Conservation (phyloP, 179 eudicot species). For the Silene vulgaris region DNA sequence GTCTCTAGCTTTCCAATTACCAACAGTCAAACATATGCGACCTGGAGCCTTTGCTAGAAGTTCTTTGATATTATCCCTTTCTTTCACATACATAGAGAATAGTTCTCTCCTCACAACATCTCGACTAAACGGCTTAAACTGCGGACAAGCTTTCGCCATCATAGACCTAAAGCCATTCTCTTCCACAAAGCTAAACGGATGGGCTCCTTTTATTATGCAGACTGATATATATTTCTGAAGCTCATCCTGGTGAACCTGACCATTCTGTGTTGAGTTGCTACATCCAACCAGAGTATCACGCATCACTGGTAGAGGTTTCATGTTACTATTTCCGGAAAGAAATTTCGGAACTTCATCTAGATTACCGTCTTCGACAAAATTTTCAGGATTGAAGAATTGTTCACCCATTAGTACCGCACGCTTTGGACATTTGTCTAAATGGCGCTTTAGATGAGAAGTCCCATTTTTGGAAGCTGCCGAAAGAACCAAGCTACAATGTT, state of each 20-base stretch:
- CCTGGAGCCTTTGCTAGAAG: constrained; percentile 39
- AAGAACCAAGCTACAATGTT: constrained; percentile 38
- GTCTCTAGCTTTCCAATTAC: constrained; percentile 45
- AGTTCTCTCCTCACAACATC: constrained; percentile 40
- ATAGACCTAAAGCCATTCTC: constrained; percentile 44
- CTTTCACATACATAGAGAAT: constrained; percentile 41
- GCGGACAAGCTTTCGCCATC: constrained; percentile 44
- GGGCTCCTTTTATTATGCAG: constrained; percentile 39
- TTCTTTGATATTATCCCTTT: constrained; percentile 43
- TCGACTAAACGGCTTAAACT: constrained; percentile 37
- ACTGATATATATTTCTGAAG: constrained; percentile 35
- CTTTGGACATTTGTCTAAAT: constrained; percentile 40
- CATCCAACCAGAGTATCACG: constrained; percentile 29
- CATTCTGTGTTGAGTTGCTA: constrained; percentile 17
- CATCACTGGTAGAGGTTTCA: constrained; percentile 8
- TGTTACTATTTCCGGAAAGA: constrained; percentile 15
- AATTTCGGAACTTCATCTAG: constrained; percentile 22
- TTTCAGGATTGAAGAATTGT: constrained; percentile 18
- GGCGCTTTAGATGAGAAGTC: constrained; percentile 50
- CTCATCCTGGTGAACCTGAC: constrained; percentile 33
- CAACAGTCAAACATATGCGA: constrained; percentile 37
- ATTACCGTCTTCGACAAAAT: constrained; percentile 17
- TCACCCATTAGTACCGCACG: constrained; percentile 29
- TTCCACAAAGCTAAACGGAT: constrained; percentile 45
- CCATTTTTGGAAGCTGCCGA: constrained; percentile 49